phyloP scores from a whole-genome alignment of 495 filamentous ascomycete genomes.

The Podospora tetraspora region DNA sequence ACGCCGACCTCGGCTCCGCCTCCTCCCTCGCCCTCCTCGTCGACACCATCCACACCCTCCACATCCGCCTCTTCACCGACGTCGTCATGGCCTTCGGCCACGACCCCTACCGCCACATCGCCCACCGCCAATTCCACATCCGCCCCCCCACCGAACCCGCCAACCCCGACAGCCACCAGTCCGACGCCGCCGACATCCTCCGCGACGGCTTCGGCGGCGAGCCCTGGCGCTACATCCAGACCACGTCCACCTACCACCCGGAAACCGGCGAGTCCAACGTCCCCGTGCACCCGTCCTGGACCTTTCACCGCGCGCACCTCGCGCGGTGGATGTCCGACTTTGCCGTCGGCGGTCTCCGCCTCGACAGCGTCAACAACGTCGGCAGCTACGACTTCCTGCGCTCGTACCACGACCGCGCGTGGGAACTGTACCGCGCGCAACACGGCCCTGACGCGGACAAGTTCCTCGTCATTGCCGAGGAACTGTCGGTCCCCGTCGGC shows the following conservation, averaged over 20 bases:
- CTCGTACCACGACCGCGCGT: slow-evolving; percentile 26
- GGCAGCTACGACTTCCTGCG: slow-evolving; percentile 31
- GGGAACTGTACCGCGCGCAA: slow-evolving; percentile 20
- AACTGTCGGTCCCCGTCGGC: slow-evolving; percentile 26
- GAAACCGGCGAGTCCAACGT: slow-evolving; percentile 13
- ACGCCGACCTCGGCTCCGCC: slow-evolving; percentile 26
- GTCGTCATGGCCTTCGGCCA: slow-evolving; percentile 32
- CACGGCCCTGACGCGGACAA: slow-evolving; percentile 19
- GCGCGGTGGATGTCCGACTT: slow-evolving; percentile 32
- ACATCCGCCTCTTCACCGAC: slow-evolving; percentile 28
- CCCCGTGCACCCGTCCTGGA: slow-evolving; percentile 24
- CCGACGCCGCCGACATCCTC: slow-evolving; percentile 5
- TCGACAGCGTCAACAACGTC: slow-evolving; percentile 33
- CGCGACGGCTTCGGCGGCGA: slow-evolving; percentile 27
- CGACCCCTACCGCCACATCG: slow-evolving; percentile 28
- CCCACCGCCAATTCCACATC: slow-evolving; percentile 25
- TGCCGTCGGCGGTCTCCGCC: slow-evolving; percentile 27
- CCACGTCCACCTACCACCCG: slow-evolving; percentile 22
- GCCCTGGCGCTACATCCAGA: slow-evolving; percentile 24
- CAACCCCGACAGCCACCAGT: slow-evolving; percentile 31
- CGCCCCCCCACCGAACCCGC: slow-evolving; percentile 13
- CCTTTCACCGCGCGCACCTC: slow-evolving; percentile 26
- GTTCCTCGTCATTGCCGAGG: slow-evolving; percentile 32
- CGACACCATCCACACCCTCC: slow-evolving; percentile 22
- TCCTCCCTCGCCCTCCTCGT: slow-evolving; percentile 21